phyloP scores from a whole-genome alignment of 2,329 filamentous ascomycete species.

The Alternaria metachromatica region DNA sequence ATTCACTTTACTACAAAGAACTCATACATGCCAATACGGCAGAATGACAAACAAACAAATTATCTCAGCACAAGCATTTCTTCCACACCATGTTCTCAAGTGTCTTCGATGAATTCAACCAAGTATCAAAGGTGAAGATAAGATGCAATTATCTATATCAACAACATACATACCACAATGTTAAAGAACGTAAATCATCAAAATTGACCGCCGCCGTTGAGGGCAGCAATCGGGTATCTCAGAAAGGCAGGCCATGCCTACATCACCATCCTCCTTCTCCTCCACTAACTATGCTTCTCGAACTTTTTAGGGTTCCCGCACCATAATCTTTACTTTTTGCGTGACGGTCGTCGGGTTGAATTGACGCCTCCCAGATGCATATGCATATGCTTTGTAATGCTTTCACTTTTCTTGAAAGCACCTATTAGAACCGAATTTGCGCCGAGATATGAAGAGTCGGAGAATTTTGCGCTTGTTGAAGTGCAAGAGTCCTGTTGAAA shows the following conservation, averaged over 20 bases:
- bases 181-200: constrained; percentile 5
- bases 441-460: neutral
- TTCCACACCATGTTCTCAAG: neutral
- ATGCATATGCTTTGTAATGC: constrained; percentile 5
- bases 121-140: neutral
- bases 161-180: neutral
- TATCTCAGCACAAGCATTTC: neutral
- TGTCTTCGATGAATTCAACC: neutral
- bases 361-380: constrained; percentile 46
- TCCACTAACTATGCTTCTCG: neutral
- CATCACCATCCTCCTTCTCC: neutral
- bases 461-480: constrained; percentile 27
- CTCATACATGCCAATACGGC: neutral
- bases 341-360: constrained; percentile 50
- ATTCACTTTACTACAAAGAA: neutral
- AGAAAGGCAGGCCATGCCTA: constrained; percentile 11
- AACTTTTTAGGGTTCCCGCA: constrained; percentile 10
- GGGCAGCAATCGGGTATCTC: constrained; percentile 39
- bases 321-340: constrained; percentile 16
- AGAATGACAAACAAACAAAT: neutral
- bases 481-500: constrained; percentile 31
- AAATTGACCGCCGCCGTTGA: constrained; percentile 37
- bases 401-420: no score
- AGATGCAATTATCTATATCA: neutral
- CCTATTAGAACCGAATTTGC: neutral